phyloP scores from a whole-genome alignment of 176 grass and related monocot genomes.

The Musa itinerans region DNA sequence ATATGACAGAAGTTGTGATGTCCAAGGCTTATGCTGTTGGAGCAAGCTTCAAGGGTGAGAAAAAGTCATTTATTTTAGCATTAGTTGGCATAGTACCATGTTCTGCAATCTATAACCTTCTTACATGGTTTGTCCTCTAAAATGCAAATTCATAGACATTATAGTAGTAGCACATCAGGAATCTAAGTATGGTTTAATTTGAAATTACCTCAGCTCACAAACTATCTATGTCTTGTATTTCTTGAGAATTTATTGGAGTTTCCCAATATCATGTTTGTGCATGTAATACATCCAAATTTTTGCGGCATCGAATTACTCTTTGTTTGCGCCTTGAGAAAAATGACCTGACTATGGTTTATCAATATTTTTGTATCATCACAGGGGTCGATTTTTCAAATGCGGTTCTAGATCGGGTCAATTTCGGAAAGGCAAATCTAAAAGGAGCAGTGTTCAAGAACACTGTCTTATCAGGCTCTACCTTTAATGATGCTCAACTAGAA shows the following conservation, averaged over 20 bases:
- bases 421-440: conserved; percentile 62
- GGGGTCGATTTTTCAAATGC: conserved; percentile 84
- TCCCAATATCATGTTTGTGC: too few relatives aligned
- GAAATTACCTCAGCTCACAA: too few relatives aligned
- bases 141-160: background rate
- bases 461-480: conserved; percentile 66
- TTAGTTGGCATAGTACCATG: too few relatives aligned
- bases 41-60: conserved; percentile 82
- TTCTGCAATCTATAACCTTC: background rate
- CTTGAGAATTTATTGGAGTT: too few relatives aligned
- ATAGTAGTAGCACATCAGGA: background rate
- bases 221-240: too few relatives aligned
- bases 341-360: background rate
- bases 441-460: conserved; percentile 82
- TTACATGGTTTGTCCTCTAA: background rate
- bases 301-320: background rate
- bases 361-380: conserved; percentile 1
- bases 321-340: background rate
- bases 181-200: too few relatives aligned
- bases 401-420: conserved; percentile 74
- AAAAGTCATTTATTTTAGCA: background rate
- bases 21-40: conserved; percentile 95
- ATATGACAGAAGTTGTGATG: conserved; percentile 90
- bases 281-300: background rate
- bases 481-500: conserved; percentile 56